phyloP scores from a whole-genome alignment of 495 filamentous ascomycete species.

The Extremus antarcticus region DNA sequence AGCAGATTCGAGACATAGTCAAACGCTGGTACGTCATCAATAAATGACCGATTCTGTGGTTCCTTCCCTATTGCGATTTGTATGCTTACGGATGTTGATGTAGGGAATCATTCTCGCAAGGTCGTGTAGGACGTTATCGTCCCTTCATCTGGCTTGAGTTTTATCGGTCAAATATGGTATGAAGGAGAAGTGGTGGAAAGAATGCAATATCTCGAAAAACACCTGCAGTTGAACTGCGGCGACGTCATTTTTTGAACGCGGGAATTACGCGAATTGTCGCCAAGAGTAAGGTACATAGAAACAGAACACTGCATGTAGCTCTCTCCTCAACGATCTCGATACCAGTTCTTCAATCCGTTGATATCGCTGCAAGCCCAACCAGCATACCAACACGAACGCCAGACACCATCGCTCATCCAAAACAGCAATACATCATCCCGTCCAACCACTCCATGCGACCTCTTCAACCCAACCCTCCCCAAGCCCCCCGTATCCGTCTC shows the following conservation, averaged over 20 bases:
- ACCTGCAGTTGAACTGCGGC: too few species aligned
- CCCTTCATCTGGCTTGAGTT: neutral
- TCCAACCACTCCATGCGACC: neutral
- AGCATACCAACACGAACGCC: neutral
- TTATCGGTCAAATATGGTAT: neutral
- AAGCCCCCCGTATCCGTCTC: slow-evolving; percentile 64
- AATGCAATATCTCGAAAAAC: too few species aligned
- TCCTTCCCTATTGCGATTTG: too few species aligned
- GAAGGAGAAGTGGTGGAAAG: too few species aligned
- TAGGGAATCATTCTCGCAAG: slow-evolving; percentile 65
- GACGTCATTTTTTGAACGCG: too few species aligned
- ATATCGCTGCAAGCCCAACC: neutral
- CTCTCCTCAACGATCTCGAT: too few species aligned
- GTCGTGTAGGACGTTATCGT: neutral
- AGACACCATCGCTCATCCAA: slow-evolving; percentile 6
- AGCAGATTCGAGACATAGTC: slow-evolving; percentile 49
- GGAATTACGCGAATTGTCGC: too few species aligned
- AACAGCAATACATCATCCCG: neutral
- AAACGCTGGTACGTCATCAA: slow-evolving; percentile 49
- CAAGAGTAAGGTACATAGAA: too few species aligned
- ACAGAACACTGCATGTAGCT: too few species aligned
- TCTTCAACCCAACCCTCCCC: slow-evolving; percentile 47
- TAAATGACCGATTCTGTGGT: too few species aligned
- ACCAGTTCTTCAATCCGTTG: too few species aligned
- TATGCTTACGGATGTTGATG: slow-evolving; percentile 55